Percentiles rank a stretch among this genome's conserved stretches.
Evolutionary conservation across 768 basidiomycete genomes (phyloP).

Genomic region (Ramaria sp.): DNA sequence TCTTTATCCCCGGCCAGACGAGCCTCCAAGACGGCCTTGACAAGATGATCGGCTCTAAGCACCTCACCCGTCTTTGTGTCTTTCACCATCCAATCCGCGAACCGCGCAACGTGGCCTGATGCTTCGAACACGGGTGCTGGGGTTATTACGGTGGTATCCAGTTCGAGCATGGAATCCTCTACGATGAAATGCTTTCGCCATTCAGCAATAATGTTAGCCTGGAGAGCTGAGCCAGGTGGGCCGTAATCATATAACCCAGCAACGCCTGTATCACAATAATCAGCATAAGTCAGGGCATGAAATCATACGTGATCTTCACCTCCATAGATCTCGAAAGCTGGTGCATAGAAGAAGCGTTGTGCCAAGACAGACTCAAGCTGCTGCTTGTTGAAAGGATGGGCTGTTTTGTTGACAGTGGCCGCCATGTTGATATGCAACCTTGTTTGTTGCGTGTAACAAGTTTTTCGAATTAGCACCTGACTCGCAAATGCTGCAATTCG

Average conservation of each 20-base stretch:
- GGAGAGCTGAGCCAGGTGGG: slow-evolving; percentile 88
- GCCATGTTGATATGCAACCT: slow-evolving; percentile 8
- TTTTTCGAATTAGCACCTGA: not conserved
- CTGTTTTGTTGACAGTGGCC: slow-evolving; percentile 59
- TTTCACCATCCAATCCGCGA: slow-evolving; percentile 99
- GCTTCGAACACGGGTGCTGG: slow-evolving; percentile 90
- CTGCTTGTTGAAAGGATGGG: slow-evolving; percentile 78
- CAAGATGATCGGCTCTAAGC: slow-evolving; percentile 91
- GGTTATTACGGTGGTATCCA: slow-evolving; percentile 98
- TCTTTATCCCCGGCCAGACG: slow-evolving; percentile 84
- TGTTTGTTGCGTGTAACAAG: not conserved
- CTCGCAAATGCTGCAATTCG: not conserved
- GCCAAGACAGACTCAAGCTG: slow-evolving; percentile 79
- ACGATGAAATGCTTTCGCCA: slow-evolving; percentile 99
- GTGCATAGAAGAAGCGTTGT: slow-evolving; percentile 93
- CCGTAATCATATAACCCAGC: slow-evolving; percentile 98
- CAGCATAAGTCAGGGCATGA: slow-evolving; percentile 4
- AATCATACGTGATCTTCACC: slow-evolving; percentile 38
- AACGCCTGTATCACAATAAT: slow-evolving; percentile 47
- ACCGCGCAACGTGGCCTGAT: slow-evolving; percentile 94
- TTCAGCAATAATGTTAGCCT: slow-evolving; percentile 92
- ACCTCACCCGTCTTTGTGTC: slow-evolving; percentile 93
- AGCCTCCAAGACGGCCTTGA: slow-evolving; percentile 85
- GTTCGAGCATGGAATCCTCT: slow-evolving; percentile 96
- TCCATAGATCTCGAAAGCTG: slow-evolving; percentile 98